Evolutionary conservation across 495 filamentous ascomycete species (phyloP).

Genomic region (Podospora pseudoanserina): DNA sequence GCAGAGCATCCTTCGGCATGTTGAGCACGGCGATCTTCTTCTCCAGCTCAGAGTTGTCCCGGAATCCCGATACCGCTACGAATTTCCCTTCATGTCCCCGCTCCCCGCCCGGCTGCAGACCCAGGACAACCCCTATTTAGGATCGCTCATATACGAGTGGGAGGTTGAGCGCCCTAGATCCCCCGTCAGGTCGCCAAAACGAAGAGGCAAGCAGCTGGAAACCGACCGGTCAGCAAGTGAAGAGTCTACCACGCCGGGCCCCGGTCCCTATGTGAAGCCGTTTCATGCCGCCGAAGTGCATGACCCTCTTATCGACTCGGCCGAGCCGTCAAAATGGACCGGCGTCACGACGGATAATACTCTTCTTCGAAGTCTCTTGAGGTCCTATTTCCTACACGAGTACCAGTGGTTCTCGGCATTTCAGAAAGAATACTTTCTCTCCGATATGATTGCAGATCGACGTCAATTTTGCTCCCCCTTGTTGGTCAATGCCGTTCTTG

Average conservation of each 20-base stretch:
- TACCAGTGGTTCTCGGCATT: constrained; percentile 29
- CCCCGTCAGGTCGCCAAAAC: not conserved
- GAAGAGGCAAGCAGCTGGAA: not conserved
- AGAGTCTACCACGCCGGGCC: not conserved
- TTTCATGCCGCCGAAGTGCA: constrained; percentile 30
- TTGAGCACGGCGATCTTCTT: constrained; percentile 30
- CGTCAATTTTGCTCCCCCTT: constrained; percentile 30
- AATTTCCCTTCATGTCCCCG: constrained; percentile 28
- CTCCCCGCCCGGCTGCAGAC: constrained; percentile 27
- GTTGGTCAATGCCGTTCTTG: constrained; percentile 32
- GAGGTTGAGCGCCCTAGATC: constrained; percentile 11
- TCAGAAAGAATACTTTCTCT: constrained; percentile 29
- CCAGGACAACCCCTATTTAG: constrained; percentile 27
- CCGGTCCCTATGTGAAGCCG: constrained; percentile 26
- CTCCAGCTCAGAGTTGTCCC: constrained; percentile 31
- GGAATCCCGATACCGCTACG: constrained; percentile 29
- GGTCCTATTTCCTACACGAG: constrained; percentile 27
- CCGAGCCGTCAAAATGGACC: constrained; percentile 27
- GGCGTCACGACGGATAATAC: constrained; percentile 27
- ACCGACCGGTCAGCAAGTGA: not conserved
- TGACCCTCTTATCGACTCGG: constrained; percentile 24
- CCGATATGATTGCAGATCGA: constrained; percentile 23
- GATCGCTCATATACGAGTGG: constrained; percentile 30
- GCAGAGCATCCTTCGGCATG: constrained; percentile 28
- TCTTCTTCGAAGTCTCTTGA: constrained; percentile 25